Base-by-base conservation (phyloP, 345 rosid species). In the Aegle marmelos region DNA sequence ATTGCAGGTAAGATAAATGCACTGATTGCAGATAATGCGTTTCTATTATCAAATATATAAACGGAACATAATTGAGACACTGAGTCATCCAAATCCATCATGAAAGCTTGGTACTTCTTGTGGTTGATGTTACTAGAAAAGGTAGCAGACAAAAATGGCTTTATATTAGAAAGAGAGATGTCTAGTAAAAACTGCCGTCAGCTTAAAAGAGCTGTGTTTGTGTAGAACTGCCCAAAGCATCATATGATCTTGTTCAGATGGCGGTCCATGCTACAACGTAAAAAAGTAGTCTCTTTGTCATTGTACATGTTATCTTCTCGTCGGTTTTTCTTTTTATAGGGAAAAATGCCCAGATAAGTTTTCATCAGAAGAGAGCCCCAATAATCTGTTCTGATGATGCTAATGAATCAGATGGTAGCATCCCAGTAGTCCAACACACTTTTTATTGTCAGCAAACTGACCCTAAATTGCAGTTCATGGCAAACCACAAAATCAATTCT, bases 131-230 rank as follows among this genome's bases (percentile, higher is more conserved):
- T 57, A 27, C 72, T 8, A 53, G 58, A 34, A 73, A 62, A 50
- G 59, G 24, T 33, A 36, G 16, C 70, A 30, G 76, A 74, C 75
- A 73, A 78, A 77, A 78, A 28, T 68, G 71, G 73, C 45, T 36
- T 81, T 72, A 73, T 78, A 60, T 66, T 22, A 27, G 13, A 34
- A 31, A 75, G 11, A 27, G 71, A 30, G 21, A n/a, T 54, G 19
- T 13, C 6, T 31, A 6, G 41, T 48, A 58, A 71, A 6, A 59
- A 28, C 58, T 19, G 14, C 25, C 50, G 6, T 53, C 78, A 59
- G 78, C 33, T 30, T 13, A 73, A 58, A 73, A 68, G 74, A 68
- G 63, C 16, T 13, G 17, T 13, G 22, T 17, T 16, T 53, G 72
- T 48, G 70, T 31, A 21, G 28, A 28, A 45, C 22, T 21, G 28